These are phyloP conservation scores for Lipomyces lipofer DNA, from an alignment of 805 yeast genomes.

Conservation along the genomic window DNA sequence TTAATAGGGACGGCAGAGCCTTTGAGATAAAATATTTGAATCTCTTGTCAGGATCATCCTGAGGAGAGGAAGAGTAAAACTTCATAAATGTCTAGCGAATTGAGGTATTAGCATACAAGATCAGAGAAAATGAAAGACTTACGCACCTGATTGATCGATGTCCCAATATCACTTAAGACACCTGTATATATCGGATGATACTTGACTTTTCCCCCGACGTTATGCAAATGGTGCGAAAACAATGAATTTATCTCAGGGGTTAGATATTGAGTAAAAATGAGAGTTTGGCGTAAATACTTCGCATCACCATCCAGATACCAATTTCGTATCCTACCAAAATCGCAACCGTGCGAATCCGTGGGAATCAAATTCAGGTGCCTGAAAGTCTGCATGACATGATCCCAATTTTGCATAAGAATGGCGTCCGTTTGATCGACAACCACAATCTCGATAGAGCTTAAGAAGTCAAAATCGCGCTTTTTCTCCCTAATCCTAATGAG, in stretches of 20 bases:
- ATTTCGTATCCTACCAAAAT: constrained; percentile 87
- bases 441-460: constrained; percentile 83
- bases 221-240: constrained; percentile 41
- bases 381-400: constrained; percentile 68
- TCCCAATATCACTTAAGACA: constrained; percentile 63
- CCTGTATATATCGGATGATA: constrained; percentile 50
- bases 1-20: constrained; percentile 66
- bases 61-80: constrained; percentile 55
- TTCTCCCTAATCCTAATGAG: constrained; percentile 37
- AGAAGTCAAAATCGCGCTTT: constrained; percentile 72
- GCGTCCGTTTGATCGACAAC: constrained; percentile 83
- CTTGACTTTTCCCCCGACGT: constrained; percentile 43
- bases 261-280: constrained; percentile 69
- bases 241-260: constrained; percentile 82
- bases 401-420: constrained; percentile 90
- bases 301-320: constrained; percentile 89
- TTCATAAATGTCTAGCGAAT: constrained; percentile 59
- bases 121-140: not conserved
- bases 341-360: constrained; percentile 74
- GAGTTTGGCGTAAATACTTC: constrained; percentile 68
- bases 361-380: constrained; percentile 77
- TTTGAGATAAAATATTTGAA: constrained; percentile 77
- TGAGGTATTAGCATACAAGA: constrained; percentile 41
- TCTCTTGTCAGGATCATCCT: constrained; percentile 75
- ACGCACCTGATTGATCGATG: constrained; percentile 49